Evolutionary conservation across 768 basidiomycete species (phyloP), one percentile per base, ranked within the genome.

Genomic region (Leccinum incarnatum): DNA sequence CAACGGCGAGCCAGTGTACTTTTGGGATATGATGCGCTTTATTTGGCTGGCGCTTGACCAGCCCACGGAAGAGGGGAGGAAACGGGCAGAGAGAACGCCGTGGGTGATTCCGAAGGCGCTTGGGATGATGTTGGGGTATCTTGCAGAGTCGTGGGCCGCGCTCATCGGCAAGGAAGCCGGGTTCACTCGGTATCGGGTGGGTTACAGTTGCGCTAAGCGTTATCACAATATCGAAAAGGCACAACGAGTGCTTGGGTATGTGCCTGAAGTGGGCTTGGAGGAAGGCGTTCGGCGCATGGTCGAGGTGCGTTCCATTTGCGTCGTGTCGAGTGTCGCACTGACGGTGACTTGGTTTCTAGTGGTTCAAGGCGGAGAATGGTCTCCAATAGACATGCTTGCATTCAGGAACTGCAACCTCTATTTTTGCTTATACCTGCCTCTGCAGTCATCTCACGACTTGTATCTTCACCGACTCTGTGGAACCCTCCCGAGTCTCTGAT

Each of bases 161-260:
- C 57, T 94, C 40, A 76, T 80, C 3, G 91, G 94, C 9, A 89
- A 85, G 71, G 86, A 92, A 68, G 86, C 93, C 11, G 85, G 87
- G 17, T 92, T 99, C 67, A 98, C 95, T 19, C 79, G 81, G 57
- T 95, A 86, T 75, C 86, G 91, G 63, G 91, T 98, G 25, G 82
- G 83, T 19, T 94, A 86, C 70, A 87, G 83, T 53, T 91, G 88
- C 69, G 86, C 86, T 46, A 81, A 81, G 55, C 81, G 95, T 62
- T 98, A 88, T 79, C 90, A 95, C 74, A 96, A 97, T 69, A 93
- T 95, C 49, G 97, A 98, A 75, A 95, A 90, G 77, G 90, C 96
- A 10, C 79, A 95, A 65, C 77, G 94, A 58, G 82, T 98, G 60
- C 77, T 99, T 45, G 95, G 94, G 2, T 99, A 99, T 74, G 93